Percentiles rank a stretch among this genome's conserved stretches.
phyloP scores from a whole-genome alignment of 495 filamentous ascomycete species.

The Aspergillus cristatus region DNA sequence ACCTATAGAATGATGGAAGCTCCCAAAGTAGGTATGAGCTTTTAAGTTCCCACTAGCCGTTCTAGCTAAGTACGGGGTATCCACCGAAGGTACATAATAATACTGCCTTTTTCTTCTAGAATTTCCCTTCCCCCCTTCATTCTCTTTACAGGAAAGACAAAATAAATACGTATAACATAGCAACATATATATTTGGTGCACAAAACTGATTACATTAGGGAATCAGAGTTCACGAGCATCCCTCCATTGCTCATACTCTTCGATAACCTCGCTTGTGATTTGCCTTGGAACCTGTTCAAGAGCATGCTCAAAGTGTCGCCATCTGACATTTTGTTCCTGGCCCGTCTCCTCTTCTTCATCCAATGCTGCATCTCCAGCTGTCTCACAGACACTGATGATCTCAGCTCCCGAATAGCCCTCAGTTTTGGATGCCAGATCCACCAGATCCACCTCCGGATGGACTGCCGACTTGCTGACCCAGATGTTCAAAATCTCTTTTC shows the following conservation, averaged over 20 bases:
- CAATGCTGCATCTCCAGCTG: conserved; percentile 51
- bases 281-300: conserved; percentile 53
- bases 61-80: too few relatives aligned
- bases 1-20: too few relatives aligned
- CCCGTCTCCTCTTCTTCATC: conserved; percentile 41
- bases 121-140: too few relatives aligned
- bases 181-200: too few relatives aligned
- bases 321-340: conserved; percentile 41
- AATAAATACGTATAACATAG: too few relatives aligned
- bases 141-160: too few relatives aligned
- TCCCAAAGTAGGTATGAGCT: too few relatives aligned
- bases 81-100: too few relatives aligned
- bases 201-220: too few relatives aligned
- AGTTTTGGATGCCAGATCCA: conserved; percentile 54
- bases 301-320: conserved; percentile 56
- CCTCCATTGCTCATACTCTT: conserved; percentile 59
- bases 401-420: conserved; percentile 88
- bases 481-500: conserved; percentile 68
- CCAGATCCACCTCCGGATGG: conserved; percentile 56
- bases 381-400: conserved; percentile 69
- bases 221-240: background rate
- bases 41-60: too few relatives aligned
- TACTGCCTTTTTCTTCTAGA: too few relatives aligned
- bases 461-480: conserved; percentile 51
- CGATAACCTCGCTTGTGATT: conserved; percentile 57